Conservation (phyloP, 2,329 filamentous ascomycete genomes). For the Aquanectria penicillioides region DNA sequence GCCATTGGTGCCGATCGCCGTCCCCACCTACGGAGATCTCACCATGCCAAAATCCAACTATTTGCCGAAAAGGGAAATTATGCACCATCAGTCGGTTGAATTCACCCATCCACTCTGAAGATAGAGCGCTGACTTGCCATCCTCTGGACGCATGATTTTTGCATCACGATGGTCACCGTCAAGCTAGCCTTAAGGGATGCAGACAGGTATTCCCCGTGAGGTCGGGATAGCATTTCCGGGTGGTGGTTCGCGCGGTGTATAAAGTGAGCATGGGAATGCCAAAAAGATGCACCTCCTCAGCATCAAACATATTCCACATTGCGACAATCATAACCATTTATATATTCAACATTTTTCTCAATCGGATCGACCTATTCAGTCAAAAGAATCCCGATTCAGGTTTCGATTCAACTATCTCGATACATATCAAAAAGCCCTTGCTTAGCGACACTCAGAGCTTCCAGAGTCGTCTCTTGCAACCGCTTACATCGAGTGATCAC, state of each 20-base stretch:
- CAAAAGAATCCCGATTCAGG: too few relatives aligned
- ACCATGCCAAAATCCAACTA: not conserved
- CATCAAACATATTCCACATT: not conserved
- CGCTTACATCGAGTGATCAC: not conserved
- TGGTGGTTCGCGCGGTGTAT: not conserved
- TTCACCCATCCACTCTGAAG: not conserved
- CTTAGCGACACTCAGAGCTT: not conserved
- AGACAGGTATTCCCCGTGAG: not conserved
- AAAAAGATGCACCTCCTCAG: not conserved
- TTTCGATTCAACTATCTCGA: too few relatives aligned
- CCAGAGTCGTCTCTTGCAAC: not conserved
- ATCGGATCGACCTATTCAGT: not conserved
- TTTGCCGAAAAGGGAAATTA: slow-evolving; percentile 14
- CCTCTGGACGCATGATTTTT: not conserved
- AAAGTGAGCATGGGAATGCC: not conserved
- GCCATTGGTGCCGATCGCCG: not conserved
- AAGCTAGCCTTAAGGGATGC: not conserved
- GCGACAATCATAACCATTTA: not conserved
- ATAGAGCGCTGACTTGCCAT: not conserved
- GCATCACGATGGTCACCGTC: not conserved
- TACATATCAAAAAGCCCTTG: too few relatives aligned
- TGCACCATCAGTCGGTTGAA: not conserved
- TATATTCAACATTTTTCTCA: not conserved
- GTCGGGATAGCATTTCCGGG: too few relatives aligned
- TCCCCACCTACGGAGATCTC: not conserved